Percentiles rank a stretch among this genome's conserved stretches.
Evolutionary conservation across 768 basidiomycete species (phyloP).

Genomic region (Kwoniella pini): DNA sequence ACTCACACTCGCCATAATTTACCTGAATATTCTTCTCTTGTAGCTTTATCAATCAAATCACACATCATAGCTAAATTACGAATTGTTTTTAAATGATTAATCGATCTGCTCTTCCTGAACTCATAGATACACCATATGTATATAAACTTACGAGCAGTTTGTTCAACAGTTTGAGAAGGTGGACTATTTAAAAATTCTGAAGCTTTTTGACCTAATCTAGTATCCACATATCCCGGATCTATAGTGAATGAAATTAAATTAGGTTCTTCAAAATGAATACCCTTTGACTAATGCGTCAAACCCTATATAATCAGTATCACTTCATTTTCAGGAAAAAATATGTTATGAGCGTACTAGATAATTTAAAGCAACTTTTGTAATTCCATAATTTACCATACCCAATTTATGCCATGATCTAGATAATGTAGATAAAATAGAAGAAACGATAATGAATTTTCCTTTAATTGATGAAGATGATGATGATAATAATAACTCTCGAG

Average conservation of each 20-base stretch:
- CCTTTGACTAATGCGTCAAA: not conserved
- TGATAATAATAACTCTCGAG: not conserved
- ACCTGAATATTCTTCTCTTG: not conserved
- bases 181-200: too few species aligned
- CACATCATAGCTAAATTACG: not conserved
- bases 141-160: too few species aligned
- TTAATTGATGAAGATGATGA: not conserved
- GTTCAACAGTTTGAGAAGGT: too few species aligned
- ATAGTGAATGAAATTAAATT: slow-evolving; percentile 6
- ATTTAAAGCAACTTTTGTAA: not conserved
- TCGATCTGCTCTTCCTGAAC: too few species aligned
- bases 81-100: not conserved
- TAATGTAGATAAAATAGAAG: not conserved
- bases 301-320: not conserved
- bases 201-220: not conserved
- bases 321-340: too few species aligned
- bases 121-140: too few species aligned
- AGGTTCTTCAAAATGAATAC: slow-evolving; percentile 11
- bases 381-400: not conserved
- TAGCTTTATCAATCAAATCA: not conserved
- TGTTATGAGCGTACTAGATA: not conserved
- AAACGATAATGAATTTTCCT: slow-evolving; percentile 26
- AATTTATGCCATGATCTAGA: not conserved
- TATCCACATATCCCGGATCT: slow-evolving; percentile 3
- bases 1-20: not conserved